Evolutionary conservation across 306 rosid species (phyloP).

Genomic region (Phaseolus lunatus): DNA sequence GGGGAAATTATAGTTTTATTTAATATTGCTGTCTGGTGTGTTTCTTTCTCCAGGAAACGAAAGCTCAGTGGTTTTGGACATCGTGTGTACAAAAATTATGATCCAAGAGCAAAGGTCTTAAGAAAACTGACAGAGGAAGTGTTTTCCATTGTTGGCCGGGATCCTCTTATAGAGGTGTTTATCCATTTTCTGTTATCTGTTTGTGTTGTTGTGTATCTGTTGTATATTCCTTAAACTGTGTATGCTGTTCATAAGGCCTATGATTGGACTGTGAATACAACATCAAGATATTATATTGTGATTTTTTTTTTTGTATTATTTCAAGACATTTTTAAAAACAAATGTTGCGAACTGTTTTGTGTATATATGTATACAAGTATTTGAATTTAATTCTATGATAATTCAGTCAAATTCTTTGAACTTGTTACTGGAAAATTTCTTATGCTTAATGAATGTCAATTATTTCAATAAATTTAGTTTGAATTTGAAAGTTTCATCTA

Average conservation of each 20-base stretch:
- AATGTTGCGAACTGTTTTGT: not conserved
- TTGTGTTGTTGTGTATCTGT: slow-evolving; percentile 18
- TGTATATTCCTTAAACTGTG: slow-evolving; percentile 13
- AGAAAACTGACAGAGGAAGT: slow-evolving; percentile 85
- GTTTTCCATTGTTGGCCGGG: slow-evolving; percentile 88
- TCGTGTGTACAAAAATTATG: slow-evolving; percentile 93
- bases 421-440: not conserved
- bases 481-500: slow-evolving; percentile 47
- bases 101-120: slow-evolving; percentile 90
- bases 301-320: not conserved
- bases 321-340: not conserved
- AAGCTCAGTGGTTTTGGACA: slow-evolving; percentile 97
- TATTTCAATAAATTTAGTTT: slow-evolving; percentile 23
- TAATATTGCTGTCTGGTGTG: slow-evolving; percentile 15
- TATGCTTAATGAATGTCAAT: not conserved
- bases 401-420: not conserved
- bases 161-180: slow-evolving; percentile 89
- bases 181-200: slow-evolving; percentile 26
- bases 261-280: not conserved
- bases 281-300: not conserved
- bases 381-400: not conserved
- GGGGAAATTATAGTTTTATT: slow-evolving; percentile 12
- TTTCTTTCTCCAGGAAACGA: slow-evolving; percentile 66
- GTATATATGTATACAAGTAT: not conserved
- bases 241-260: not conserved